Evolutionary conservation across 106 monocot genomes (phyloP).

Genomic region (Allium fistulosum): DNA sequence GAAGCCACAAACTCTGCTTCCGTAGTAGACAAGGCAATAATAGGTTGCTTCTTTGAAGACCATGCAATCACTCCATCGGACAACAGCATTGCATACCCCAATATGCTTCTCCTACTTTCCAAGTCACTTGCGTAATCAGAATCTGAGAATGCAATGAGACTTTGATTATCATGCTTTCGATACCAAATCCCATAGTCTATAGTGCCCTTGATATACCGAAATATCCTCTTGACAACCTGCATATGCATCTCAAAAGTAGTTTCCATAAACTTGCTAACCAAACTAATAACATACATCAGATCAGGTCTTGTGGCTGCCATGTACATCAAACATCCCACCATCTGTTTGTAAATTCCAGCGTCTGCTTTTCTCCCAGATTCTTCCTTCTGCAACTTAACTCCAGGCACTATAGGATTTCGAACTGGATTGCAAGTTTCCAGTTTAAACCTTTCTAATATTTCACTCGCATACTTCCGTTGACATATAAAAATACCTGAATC

Average conservation of each 20-base stretch:
- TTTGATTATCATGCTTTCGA: not conserved
- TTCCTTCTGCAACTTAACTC: not conserved
- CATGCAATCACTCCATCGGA: not conserved
- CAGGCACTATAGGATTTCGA: not conserved
- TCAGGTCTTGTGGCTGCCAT: not conserved
- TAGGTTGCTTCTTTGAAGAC: not conserved
- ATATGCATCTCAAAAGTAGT: not conserved
- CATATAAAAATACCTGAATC: not conserved
- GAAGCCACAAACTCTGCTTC: constrained; percentile 7
- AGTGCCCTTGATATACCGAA: not conserved
- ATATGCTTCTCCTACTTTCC: not conserved
- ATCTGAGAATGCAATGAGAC: not conserved
- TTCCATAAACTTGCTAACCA: not conserved
- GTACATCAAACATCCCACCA: constrained; percentile 4
- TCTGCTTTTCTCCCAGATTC: not conserved
- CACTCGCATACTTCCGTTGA: not conserved
- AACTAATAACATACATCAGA: not conserved
- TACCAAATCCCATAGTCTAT: not conserved
- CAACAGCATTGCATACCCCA: not conserved
- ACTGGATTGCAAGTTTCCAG: not conserved
- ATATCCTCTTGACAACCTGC: not conserved
- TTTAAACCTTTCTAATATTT: not conserved
- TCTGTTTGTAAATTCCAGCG: not conserved
- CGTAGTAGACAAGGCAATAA: not conserved
- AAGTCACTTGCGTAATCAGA: not conserved